A percentile compares a stretch with the other conserved stretches of the same genome.
Conservation (phyloP, 2,329 filamentous ascomycete species). For the Neoscytalidium dimidiatum region DNA sequence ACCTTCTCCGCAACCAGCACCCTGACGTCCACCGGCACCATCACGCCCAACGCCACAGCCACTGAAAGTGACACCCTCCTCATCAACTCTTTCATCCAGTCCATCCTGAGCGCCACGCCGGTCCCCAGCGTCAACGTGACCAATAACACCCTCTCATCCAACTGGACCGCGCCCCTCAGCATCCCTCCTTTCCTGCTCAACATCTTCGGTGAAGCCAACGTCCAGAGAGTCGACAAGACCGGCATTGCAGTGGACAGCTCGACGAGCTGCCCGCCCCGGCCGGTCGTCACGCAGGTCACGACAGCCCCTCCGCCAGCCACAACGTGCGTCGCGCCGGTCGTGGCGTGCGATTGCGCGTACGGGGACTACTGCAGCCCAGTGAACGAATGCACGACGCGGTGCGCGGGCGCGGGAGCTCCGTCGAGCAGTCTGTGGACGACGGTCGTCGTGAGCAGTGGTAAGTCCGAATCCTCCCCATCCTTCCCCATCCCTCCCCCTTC, state of each 20-base stretch:
- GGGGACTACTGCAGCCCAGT: conserved; percentile 11
- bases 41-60: conserved; percentile 3
- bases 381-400: conserved; percentile 23
- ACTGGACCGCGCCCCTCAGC: neutral
- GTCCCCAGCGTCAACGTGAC: conserved; percentile 39
- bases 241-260: neutral
- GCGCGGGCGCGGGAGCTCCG: neutral
- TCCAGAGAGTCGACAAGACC: neutral
- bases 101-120: conserved; percentile 24
- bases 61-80: neutral
- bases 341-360: conserved; percentile 4
- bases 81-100: conserved; percentile 4
- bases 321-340: conserved; percentile 1
- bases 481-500: neutral
- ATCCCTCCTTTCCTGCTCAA: neutral
- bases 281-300: neutral
- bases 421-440: neutral
- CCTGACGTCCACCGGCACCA: neutral
- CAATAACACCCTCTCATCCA: conserved; percentile 29
- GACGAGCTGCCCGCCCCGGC: neutral
- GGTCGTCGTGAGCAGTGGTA: conserved; percentile 18
- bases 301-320: neutral
- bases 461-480: neutral
- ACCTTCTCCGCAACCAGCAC: neutral
- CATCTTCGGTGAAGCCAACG: neutral